These are phyloP conservation scores for Fusarium sp. DNA, from an alignment of 2,329 filamentous ascomycete genomes.

Conservation along the genomic window DNA sequence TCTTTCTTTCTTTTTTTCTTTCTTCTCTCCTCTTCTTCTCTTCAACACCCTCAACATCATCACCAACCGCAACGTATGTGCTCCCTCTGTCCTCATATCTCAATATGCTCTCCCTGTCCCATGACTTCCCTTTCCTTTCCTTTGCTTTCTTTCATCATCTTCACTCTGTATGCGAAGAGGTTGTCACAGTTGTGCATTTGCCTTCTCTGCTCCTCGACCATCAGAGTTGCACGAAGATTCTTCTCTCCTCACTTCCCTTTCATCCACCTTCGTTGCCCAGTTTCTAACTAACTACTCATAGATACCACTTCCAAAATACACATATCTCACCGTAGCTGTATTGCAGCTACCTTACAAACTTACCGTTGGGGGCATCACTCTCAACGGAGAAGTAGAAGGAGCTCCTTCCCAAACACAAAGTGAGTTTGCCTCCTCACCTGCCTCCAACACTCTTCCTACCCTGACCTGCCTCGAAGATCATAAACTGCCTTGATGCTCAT, in stretches of 20 bases:
- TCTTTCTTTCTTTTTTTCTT: neutral
- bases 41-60: neutral
- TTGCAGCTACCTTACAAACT: neutral
- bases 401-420: slow-evolving; percentile 22
- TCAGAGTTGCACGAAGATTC: neutral
- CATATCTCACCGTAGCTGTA: neutral
- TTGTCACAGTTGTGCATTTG: neutral
- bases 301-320: neutral
- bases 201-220: neutral
- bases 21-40: neutral
- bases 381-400: slow-evolving; percentile 4
- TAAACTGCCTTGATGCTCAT: neutral
- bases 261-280: neutral
- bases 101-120: neutral
- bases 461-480: neutral
- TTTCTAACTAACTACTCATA: neutral
- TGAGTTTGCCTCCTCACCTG: neutral
- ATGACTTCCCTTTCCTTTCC: neutral
- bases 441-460: neutral
- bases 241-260: neutral
- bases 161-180: neutral
- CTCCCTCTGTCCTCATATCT: neutral
- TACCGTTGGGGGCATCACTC: neutral
- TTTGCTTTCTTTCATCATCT: neutral
- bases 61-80: neutral